Base-by-base conservation (phyloP, 148 eudicot species). In the Cornus florida region DNA sequence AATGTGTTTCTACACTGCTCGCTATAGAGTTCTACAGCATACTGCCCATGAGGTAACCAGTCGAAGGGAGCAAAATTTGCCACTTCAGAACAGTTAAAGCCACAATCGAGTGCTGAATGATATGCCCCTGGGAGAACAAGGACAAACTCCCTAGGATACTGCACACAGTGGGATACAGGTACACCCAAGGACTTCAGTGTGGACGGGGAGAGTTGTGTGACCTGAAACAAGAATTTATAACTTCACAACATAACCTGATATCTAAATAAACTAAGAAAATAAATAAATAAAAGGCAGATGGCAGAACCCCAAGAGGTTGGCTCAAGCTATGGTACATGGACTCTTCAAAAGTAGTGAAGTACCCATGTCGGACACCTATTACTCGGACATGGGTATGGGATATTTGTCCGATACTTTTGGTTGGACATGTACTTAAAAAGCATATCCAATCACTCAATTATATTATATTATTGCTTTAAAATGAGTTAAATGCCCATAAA, bases 1-100 rank as follows among this genome's bases (percentile, higher is more conserved):
- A 82, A 86, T 20, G 96, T 87, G 83, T 88, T 91, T 76, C 89
- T 85, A 78, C 84, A 46, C 16, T 76, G 80, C 71, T 81, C 93
- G 70, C 90, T 83, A 72, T 90, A 93, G 46, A 88, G 78, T 82
- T 95, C 93, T 69, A 76, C 79, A 48, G 74, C 75, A 85, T 77
- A 74, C 80, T 82, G 92, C 31, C 98, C 98, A 83, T 88, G 83
- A 50, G 94, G 90, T 75, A 95, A 86, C 98, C 97, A 95, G 80
- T 90, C 93, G 68, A 93, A 77, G 62, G 96, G 92, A 80, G 97
- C 97, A 82, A 90, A 84, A 59, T 79, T 75, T 38, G 84, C 90
- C 23, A 87, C 80, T 66, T 88, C 91, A 35, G 90, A 84, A 85
- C 88, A 86, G 83, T 83, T 91, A 80, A 93, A 91, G 73, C 96